phyloP scores from a whole-genome alignment of 176 grass and related monocot species.

The Oryza glaberrima region DNA sequence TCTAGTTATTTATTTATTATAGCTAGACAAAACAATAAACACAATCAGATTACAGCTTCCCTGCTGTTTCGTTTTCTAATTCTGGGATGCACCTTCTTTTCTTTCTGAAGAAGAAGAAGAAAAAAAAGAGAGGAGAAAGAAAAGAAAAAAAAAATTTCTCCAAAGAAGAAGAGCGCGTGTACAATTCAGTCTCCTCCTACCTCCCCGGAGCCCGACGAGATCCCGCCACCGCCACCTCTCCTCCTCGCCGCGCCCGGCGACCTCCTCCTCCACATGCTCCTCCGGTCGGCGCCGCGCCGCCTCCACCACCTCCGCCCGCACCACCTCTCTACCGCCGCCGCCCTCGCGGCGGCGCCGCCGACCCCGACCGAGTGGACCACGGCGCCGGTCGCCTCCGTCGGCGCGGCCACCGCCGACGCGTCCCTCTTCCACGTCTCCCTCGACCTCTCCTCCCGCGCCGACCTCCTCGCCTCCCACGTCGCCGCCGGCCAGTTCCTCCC shows the following conservation, averaged over 20 bases:
- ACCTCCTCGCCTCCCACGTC: conserved; percentile 62
- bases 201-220: background rate
- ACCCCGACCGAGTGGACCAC: conserved; percentile 60
- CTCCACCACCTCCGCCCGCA: conserved; percentile 38
- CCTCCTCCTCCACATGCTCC: conserved; percentile 32
- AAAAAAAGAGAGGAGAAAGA: too few relatives aligned
- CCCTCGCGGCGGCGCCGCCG: background rate
- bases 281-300: conserved; percentile 26
- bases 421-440: conserved; percentile 79
- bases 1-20: too few relatives aligned
- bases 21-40: too few relatives aligned
- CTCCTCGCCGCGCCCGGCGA: background rate
- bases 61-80: too few relatives aligned
- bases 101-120: too few relatives aligned
- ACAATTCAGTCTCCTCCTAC: too few relatives aligned
- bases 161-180: too few relatives aligned
- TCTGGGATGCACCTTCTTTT: too few relatives aligned
- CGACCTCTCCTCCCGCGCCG: conserved; percentile 56
- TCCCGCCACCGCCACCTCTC: background rate
- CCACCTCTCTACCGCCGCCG: conserved; percentile 33
- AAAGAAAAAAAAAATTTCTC: too few relatives aligned
- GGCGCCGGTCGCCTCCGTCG: conserved; percentile 55
- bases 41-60: too few relatives aligned
- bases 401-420: conserved; percentile 64
- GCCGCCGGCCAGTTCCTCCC: conserved; percentile 85